Base-by-base conservation (phyloP, 2,329 filamentous ascomycete species). In the Neobulgaria alba region DNA sequence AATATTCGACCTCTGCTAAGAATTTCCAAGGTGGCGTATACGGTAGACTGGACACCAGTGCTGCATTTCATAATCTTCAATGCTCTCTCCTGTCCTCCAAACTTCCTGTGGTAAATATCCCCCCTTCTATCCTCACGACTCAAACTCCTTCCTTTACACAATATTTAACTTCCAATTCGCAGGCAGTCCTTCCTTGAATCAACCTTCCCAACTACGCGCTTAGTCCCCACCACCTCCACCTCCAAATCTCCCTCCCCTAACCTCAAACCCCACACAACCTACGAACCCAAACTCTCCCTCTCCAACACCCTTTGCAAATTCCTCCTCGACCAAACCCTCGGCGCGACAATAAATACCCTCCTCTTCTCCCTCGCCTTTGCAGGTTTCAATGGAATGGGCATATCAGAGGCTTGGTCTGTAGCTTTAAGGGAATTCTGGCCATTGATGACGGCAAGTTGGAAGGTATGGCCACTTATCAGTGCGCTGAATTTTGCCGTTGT, bases 11-110 rank as follows among this genome's bases (percentile, higher is more conserved):
- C n/a, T n/a, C n/a, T n/a, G n/a, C 41, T 47, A 17, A 53, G 29
- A 41, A 17, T 29, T 41, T 16, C 17, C 3, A 48, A 85, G 79
- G 67, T 63, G 38, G 63, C 75, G 9, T 71, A 85, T 38, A 61
- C 66, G 17, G 66, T 93, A 52, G 75, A 88, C 62, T 71, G 72
- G 63, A 63, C 73, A 4, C 77, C 82, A 3, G 69, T 94, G 32
- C 65, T 88, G 51, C 84, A 88, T 58, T 95, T 93, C 62, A 65
- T 85, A 38, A 57, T 86, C 39, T 94, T 82, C 67, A 75, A 80
- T 49, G 57, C 85, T 23, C 58, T 94, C 44, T 81, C 73, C 61
- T 82, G 80, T 30, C 87, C 88, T 2, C 84, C 84, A 33, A 95
- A 95, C 63, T 85, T 87, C 57, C 59, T 85, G 54, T 95, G 87